A percentile compares a stretch with the other conserved stretches of the same genome.
These are phyloP conservation scores for Centrapalus pauciflorus DNA, from an alignment of 129 eudicot species.

Conservation along the genomic window DNA sequence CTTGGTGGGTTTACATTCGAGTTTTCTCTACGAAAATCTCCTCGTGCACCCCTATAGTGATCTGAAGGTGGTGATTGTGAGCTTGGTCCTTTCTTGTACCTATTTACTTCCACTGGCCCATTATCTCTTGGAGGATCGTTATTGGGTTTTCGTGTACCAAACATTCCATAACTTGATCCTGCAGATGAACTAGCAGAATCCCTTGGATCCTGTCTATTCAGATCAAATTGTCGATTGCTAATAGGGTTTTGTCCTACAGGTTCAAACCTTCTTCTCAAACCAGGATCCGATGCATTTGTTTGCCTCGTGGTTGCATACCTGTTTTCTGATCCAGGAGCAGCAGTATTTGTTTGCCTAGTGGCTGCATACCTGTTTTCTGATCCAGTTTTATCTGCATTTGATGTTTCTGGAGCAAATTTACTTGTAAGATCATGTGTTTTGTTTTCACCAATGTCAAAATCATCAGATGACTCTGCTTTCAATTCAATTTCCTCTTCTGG, in stretches of 20 bases:
- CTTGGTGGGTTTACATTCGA: too few relatives aligned
- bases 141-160: conserved; percentile 18
- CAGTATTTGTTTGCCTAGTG: conserved; percentile 5
- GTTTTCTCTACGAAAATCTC: conserved; percentile 29
- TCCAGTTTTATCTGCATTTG: conserved; percentile 42
- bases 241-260: conserved; percentile 19
- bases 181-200: too few relatives aligned
- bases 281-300: not conserved
- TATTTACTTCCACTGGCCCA: conserved; percentile 31
- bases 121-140: conserved; percentile 8
- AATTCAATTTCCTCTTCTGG: conserved; percentile 19
- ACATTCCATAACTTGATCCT: conserved; percentile 38
- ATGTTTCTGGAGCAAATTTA: conserved; percentile 18
- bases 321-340: conserved; percentile 7
- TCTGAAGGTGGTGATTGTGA: conserved; percentile 13
- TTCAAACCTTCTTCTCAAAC: conserved; percentile 20
- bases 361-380: conserved; percentile 25
- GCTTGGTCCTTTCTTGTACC: conserved; percentile 43
- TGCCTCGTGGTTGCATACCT: conserved; percentile 17
- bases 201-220: conserved; percentile 11
- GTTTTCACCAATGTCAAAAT: too few relatives aligned
- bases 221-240: conserved; percentile 14
- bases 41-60: conserved; percentile 9
- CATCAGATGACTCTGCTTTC: conserved; percentile 27
- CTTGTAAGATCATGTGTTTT: not conserved